A percentile compares a stretch with the other conserved stretches of the same genome.
Evolutionary conservation across 345 rosid species (phyloP).

Genomic region (Linum lewisii): DNA sequence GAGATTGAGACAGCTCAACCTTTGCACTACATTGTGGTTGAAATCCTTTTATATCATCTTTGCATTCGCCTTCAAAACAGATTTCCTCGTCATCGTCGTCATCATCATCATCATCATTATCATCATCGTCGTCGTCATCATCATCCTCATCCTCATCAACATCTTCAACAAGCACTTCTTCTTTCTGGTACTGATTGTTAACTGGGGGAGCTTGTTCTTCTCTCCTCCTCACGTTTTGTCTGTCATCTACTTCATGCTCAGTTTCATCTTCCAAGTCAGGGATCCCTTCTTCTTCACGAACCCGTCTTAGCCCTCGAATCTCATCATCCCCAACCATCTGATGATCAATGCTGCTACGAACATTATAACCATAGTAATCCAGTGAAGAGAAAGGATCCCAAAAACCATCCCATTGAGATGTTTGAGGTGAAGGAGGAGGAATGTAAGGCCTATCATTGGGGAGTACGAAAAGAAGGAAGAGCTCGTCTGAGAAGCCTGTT

Average conservation of each 20-base stretch:
- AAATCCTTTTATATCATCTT: constrained; percentile 26
- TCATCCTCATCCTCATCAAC: constrained; percentile 44
- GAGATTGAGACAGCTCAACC: constrained; percentile 38
- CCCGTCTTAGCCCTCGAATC: constrained; percentile 67
- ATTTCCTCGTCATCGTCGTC: constrained; percentile 2
- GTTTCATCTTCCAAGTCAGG: constrained; percentile 80
- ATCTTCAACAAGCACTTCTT: constrained; percentile 75
- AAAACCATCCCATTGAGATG: constrained; percentile 88
- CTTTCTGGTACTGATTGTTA: constrained; percentile 26
- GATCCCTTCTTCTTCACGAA: constrained; percentile 93
- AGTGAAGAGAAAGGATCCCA: constrained; percentile 96
- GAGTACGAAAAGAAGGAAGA: constrained; percentile 37
- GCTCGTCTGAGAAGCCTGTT: constrained; percentile 46
- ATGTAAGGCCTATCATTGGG: constrained; percentile 42
- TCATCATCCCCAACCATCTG: constrained; percentile 64
- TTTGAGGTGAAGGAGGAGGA: constrained; percentile 85
- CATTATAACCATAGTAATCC: constrained; percentile 68
- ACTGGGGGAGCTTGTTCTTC: constrained; percentile 24
- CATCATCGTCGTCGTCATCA: constrained; percentile 35
- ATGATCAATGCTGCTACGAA: constrained; percentile 47
- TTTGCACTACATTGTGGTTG: constrained; percentile 33
- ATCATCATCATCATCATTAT: constrained; percentile 18
- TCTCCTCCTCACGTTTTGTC: constrained; percentile 12
- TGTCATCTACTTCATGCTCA: constrained; percentile 43
- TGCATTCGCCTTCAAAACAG: constrained; percentile 20